Evolutionary conservation across 805 yeast species (phyloP).

Genomic region (Candida hispaniensis): DNA sequence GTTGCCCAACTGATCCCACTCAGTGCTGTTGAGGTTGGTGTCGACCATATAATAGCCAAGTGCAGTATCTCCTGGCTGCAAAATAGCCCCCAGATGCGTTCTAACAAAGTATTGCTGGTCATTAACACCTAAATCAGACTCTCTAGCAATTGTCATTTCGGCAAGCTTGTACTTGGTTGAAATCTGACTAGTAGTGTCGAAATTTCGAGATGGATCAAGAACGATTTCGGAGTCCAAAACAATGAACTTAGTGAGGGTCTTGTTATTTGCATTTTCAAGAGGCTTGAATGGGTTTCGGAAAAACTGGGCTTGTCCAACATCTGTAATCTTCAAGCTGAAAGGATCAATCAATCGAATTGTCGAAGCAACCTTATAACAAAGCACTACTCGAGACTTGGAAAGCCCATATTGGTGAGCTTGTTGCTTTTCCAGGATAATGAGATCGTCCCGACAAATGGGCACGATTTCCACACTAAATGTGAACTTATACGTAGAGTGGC

Average conservation of each 20-base stretch:
- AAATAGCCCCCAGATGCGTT: constrained; percentile 85
- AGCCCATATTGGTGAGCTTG: constrained; percentile 69
- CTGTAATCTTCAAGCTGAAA: constrained; percentile 63
- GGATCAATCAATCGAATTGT: constrained; percentile 83
- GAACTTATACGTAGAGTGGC: constrained; percentile 78
- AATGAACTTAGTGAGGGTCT: constrained; percentile 73
- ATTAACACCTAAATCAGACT: constrained; percentile 77
- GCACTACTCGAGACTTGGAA: constrained; percentile 64
- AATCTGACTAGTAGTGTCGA: constrained; percentile 52
- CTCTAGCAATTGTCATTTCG: constrained; percentile 83
- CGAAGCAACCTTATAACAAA: constrained; percentile 79
- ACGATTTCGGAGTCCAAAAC: constrained; percentile 74
- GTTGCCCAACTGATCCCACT: constrained; percentile 61
- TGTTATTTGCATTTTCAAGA: constrained; percentile 47
- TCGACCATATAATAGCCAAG: constrained; percentile 82
- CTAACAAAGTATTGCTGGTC: constrained; percentile 75
- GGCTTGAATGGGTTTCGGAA: constrained; percentile 78
- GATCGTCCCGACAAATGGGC: constrained; percentile 94
- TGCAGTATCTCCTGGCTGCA: constrained; percentile 94
- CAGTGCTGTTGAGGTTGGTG: constrained; percentile 78
- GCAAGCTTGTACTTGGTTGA: constrained; percentile 71
- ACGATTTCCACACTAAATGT: constrained; percentile 88
- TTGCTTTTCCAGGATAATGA: constrained; percentile 82
- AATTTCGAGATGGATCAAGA: constrained; percentile 55
- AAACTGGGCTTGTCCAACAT: constrained; percentile 55